Evolutionary conservation across 495 filamentous ascomycete genomes (phyloP), one percentile per base, ranked within the genome.

Genomic region (Melanomma pulvis-pyrius): DNA sequence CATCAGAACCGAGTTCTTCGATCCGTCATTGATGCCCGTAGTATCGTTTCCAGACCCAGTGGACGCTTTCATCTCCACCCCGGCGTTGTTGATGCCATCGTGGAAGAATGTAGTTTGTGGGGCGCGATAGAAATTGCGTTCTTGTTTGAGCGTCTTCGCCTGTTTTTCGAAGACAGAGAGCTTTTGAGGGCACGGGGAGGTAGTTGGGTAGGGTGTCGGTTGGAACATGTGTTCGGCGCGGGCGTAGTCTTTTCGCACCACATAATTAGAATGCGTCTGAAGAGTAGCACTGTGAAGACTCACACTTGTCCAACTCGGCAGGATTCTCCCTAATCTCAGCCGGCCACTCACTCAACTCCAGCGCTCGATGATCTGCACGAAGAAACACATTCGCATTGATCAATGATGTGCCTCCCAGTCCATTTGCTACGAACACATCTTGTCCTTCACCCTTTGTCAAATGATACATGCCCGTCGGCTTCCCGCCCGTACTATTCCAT

Each of bases 341-440:
- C 13, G 87, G 87, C 87, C 86, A 90, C 24, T 79, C 73, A 22
- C 81, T 78, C 74, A 86, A 74, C n/a, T 71, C 61, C 41, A 89
- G 72, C 1, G 82, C 85, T 9, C 75, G 73, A 58, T 81, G 70
- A 62, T 89, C 87, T 13, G 84, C 84, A 68, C 82, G 79, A 41
- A 88, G 77, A 53, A 87, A 89, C 7, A 90, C 85, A 73, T 89
- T 89, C 2, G 86, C 84, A 63, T 90, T 90, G 26, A 90, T 80
- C 5, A 90, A 75, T 68, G 83, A 87, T 21, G 85, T 86, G 21
- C 84, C 87, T 36, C 86, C 87, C 29, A 90, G 84, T 5, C 87
- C 86, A 77, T 88, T 88, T 46, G 81, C 83, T 50, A 87, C 82
- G 61, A 90, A 82, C 0, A 83, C 83, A 76, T 88, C 87, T 67